Evolutionary conservation across 257 asterid species (phyloP).

Genomic region (Plantago ovata): DNA sequence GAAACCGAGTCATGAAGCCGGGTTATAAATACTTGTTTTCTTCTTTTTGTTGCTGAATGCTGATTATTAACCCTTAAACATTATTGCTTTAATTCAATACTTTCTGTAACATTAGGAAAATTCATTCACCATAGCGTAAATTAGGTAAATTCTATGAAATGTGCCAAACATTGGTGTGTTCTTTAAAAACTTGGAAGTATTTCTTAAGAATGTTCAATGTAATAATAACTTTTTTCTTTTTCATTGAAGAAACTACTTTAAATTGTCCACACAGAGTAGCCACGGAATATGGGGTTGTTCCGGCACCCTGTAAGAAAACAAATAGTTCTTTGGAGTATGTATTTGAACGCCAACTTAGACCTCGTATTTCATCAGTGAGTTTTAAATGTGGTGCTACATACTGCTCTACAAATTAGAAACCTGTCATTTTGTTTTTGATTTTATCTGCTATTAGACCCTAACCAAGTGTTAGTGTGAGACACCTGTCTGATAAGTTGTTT

Average conservation of each 20-base stretch:
- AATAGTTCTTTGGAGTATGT: conserved; percentile 63
- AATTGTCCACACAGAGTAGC: conserved; percentile 88
- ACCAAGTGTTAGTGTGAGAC: too few species aligned
- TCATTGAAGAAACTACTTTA: conserved; percentile 73
- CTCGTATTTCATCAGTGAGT: conserved; percentile 49
- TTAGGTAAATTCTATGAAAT: too few species aligned
- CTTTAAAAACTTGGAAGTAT: too few species aligned
- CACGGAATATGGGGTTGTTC: conserved; percentile 71
- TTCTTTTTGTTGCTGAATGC: conserved; percentile 96
- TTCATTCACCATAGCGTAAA: too few species aligned
- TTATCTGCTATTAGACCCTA: background rate
- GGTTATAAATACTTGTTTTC: conserved; percentile 96
- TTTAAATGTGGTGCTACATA: background rate
- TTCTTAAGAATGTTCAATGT: too few species aligned
- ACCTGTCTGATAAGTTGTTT: too few species aligned
- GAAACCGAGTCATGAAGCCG: conserved; percentile 93
- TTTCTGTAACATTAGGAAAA: too few species aligned
- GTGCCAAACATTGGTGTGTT: too few species aligned
- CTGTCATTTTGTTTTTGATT: too few species aligned
- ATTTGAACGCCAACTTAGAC: conserved; percentile 73
- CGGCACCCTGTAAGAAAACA: conserved; percentile 58
- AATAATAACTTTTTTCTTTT: background rate
- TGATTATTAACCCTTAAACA: too few species aligned
- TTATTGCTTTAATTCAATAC: too few species aligned
- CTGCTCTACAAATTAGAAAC: too few species aligned